phyloP scores from a whole-genome alignment of 441 rosid genomes.

The Populus hybrid region DNA sequence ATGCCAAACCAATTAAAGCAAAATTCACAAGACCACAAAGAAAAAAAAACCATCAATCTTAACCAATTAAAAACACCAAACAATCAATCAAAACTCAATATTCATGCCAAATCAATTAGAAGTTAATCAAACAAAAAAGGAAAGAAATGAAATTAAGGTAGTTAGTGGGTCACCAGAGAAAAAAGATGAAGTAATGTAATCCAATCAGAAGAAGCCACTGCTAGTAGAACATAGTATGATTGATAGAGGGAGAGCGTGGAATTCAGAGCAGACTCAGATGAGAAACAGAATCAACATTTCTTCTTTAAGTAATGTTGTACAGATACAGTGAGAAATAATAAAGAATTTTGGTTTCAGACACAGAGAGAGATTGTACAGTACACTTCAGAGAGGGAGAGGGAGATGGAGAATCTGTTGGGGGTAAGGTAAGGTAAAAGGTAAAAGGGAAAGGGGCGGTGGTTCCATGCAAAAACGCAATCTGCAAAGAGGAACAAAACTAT shows the following conservation, averaged over 20 bases:
- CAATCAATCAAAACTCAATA: slow-evolving; percentile 2
- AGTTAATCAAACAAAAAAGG: neutral
- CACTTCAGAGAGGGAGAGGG: neutral
- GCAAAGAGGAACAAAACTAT: neutral
- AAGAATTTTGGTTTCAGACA: slow-evolving; percentile 1
- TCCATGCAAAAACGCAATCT: slow-evolving; percentile 28
- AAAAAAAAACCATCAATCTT: neutral
- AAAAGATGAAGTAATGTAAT: neutral
- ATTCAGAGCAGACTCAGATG: slow-evolving; percentile 18
- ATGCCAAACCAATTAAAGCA: neutral
- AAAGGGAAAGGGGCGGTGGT: slow-evolving; percentile 6
- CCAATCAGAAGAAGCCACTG: neutral
- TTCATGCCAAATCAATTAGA: neutral
- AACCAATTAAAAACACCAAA: slow-evolving; percentile 9
- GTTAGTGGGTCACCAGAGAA: neutral
- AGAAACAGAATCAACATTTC: slow-evolving; percentile 2
- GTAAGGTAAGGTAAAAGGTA: neutral
- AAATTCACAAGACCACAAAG: neutral
- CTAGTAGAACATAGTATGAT: neutral
- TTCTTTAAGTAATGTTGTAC: neutral
- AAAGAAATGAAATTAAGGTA: neutral
- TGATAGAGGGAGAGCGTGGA: neutral
- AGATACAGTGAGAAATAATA: neutral
- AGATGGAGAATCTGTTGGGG: neutral
- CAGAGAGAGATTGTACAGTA: neutral